Percentiles rank a stretch among this genome's conserved stretches.
phyloP scores from a whole-genome alignment of 352 stramenopile species.

The Phytophthora meadii region DNA sequence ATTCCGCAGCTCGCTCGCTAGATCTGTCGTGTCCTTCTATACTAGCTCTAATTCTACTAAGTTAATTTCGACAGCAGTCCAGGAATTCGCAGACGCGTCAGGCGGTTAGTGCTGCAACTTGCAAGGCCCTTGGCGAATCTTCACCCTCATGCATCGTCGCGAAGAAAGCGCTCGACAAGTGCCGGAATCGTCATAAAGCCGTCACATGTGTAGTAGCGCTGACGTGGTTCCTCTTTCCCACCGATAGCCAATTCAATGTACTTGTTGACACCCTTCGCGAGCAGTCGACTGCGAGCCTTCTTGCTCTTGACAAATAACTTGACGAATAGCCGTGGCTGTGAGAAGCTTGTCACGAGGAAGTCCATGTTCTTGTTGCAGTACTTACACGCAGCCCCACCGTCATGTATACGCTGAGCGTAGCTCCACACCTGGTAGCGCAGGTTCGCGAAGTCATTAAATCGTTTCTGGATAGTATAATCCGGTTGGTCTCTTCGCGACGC shows the following conservation, averaged over 20 bases:
- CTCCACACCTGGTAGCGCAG: slow-evolving; percentile 57
- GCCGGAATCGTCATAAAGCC: slow-evolving; percentile 40
- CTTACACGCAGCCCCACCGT: slow-evolving; percentile 36
- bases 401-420: slow-evolving; percentile 51
- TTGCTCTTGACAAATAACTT: slow-evolving; percentile 42
- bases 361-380: slow-evolving; percentile 55
- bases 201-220: slow-evolving; percentile 35
- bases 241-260: slow-evolving; percentile 42
- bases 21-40: slow-evolving; percentile 12
- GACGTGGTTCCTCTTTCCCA: slow-evolving; percentile 19
- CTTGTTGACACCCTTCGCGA: slow-evolving; percentile 42
- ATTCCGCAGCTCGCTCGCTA: background rate
- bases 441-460: slow-evolving; percentile 61
- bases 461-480: slow-evolving; percentile 48
- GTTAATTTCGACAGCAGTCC: slow-evolving; percentile 21
- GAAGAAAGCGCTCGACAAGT: slow-evolving; percentile 43
- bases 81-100: slow-evolving; percentile 14
- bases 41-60: slow-evolving; percentile 21
- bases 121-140: too few relatives aligned
- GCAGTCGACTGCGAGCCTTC: slow-evolving; percentile 34
- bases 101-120: too few relatives aligned
- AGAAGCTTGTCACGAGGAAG: slow-evolving; percentile 49
- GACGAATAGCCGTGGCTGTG: slow-evolving; percentile 45
- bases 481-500: slow-evolving; percentile 27
- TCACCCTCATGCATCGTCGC: slow-evolving; percentile 27